Conservation (phyloP, 768 basidiomycete species). For the Filobasidium floriforme region DNA sequence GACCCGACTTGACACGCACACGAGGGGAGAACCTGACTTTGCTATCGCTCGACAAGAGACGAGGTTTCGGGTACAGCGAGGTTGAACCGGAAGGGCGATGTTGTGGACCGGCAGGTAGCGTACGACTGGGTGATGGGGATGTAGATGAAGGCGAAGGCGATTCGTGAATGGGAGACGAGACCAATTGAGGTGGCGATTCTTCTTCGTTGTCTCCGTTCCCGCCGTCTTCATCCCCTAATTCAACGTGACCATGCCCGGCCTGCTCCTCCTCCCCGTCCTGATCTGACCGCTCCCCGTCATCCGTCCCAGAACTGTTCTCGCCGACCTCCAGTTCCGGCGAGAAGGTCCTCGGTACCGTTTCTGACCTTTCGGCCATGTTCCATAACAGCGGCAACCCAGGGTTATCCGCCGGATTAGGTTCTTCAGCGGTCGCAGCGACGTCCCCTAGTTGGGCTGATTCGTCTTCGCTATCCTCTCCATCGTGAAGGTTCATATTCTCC, state of each 20-base stretch:
- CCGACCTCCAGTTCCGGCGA: too few relatives aligned
- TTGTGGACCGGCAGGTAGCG: neutral
- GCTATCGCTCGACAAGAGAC: constrained; percentile 12
- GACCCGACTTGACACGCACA: constrained; percentile 14
- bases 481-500: neutral
- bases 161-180: too few relatives aligned
- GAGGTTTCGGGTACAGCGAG: constrained; percentile 1
- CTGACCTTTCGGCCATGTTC: constrained; percentile 3
- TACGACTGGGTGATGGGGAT: neutral
- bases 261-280: too few relatives aligned
- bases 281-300: too few relatives aligned
- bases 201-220: too few relatives aligned
- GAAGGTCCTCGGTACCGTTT: too few relatives aligned
- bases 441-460: constrained; percentile 4
- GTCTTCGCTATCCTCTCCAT: constrained; percentile 2
- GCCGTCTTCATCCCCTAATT: too few relatives aligned
- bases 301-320: too few relatives aligned
- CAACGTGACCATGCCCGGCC: too few relatives aligned
- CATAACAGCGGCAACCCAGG: constrained; percentile 15
- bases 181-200: too few relatives aligned
- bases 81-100: neutral
- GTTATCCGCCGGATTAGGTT: constrained; percentile 11
- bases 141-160: neutral
- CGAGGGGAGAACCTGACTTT: constrained; percentile 20
- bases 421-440: neutral